Base-by-base conservation (phyloP, 306 rosid species). In the Rosa persica region DNA sequence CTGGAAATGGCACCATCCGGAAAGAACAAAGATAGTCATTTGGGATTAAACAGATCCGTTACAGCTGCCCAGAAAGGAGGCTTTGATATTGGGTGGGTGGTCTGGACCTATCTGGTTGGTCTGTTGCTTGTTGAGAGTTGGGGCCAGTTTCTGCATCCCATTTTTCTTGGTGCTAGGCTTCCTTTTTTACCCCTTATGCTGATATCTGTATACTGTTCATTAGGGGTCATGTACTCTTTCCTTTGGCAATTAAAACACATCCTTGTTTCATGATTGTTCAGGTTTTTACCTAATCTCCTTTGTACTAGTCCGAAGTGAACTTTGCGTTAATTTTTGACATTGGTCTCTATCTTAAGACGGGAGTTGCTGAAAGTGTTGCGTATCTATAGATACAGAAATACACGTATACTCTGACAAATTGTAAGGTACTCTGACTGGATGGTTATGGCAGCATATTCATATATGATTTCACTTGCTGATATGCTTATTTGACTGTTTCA, bases 151-250 rank as follows among this genome's bases (percentile, higher is more conserved):
- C 87, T 95, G 80, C 97, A 90, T 81, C 97, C 96, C 61, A 39
- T 92, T 3, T 10, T 92, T 75, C 73, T 95, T 55, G 93, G 92
- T 36, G 85, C 86, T 60, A 88, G 84, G 84, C 88, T 91, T 89
- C 90, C 93, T 72, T 92, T 89, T 82, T 30, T 85, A 17, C 97
- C 98, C 67, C 93, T 95, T 11, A 87, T 95, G 97, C 82, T 92
- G 79, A 84, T 87, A 75, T 94, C 97, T 22, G 57, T 87, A 34
- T 92, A 91, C 79, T 86, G 95, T 85, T 84, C 96, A 51, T 67
- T 92, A 6, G 98, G 97, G 78, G 81, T 91, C 68, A 69, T 86
- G 85, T 95, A 92, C 87, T 88, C 95, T 58, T 95, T 96, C 97
- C 84, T 89, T 79, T 91, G 97, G 96, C 98, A 95, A 89, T 83